Evolutionary conservation across 176 grass and related monocot species (phyloP).

Genomic region (Carex littledalei): DNA sequence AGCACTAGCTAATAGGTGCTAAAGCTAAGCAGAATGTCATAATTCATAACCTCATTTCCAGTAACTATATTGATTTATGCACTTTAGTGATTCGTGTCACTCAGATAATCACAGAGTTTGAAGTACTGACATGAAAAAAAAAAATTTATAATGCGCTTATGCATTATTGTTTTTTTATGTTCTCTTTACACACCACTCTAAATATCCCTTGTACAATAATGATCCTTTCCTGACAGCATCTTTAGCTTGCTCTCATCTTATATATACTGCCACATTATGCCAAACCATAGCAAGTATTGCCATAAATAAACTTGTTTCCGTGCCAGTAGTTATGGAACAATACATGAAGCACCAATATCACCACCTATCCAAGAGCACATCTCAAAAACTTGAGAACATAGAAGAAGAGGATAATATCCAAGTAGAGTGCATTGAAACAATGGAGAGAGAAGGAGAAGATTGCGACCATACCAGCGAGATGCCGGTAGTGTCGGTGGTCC

Average conservation of each 20-base stretch:
- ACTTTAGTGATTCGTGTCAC: neutral
- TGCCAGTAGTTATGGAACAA: slow-evolving; percentile 14
- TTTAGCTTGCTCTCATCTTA: slow-evolving; percentile 13
- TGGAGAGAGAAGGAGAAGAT: slow-evolving; percentile 2
- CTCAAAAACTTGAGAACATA: slow-evolving; percentile 59
- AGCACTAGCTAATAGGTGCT: too few relatives aligned
- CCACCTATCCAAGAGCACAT: slow-evolving; percentile 1
- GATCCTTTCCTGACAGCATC: neutral
- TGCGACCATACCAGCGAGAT: slow-evolving; percentile 29
- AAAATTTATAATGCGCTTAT: neutral
- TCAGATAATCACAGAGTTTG: neutral
- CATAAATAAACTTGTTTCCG: slow-evolving; percentile 1
- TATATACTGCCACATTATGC: slow-evolving; percentile 17
- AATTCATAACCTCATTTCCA: neutral
- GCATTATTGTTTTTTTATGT: neutral
- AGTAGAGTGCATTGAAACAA: slow-evolving; percentile 15
- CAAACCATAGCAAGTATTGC: neutral
- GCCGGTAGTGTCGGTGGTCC: slow-evolving; percentile 46
- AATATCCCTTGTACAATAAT: slow-evolving; percentile 10
- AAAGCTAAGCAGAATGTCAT: too few relatives aligned
- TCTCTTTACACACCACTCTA: slow-evolving; percentile 3
- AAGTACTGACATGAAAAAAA: neutral
- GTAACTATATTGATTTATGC: neutral
- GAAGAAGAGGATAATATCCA: slow-evolving; percentile 49
- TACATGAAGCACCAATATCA: slow-evolving; percentile 53